Conservation (phyloP, 805 yeast species). For the Candida tallmaniae region DNA sequence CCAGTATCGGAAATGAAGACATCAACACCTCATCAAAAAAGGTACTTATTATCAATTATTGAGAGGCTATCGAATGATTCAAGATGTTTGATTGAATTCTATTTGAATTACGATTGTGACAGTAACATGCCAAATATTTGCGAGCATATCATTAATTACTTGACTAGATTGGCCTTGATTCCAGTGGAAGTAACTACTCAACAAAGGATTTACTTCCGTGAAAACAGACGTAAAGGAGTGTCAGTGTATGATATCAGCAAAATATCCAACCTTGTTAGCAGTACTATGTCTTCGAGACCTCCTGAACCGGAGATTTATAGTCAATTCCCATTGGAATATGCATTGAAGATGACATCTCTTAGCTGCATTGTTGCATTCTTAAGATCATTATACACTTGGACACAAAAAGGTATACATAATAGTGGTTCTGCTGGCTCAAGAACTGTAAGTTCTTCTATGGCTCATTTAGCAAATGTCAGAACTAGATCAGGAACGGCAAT, state of each 20-base stretch:
- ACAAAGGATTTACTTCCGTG: conserved; percentile 50
- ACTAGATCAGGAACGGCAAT: conserved; percentile 26
- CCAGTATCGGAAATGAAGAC: conserved; percentile 91
- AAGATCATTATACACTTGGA: conserved; percentile 81
- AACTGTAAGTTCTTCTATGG: conserved; percentile 1
- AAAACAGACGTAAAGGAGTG: conserved; percentile 46
- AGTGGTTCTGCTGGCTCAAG: conserved; percentile 4
- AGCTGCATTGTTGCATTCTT: conserved; percentile 78
- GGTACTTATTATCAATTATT: conserved; percentile 77
- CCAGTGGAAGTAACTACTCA: conserved; percentile 67
- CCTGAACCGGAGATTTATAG: conserved; percentile 53
- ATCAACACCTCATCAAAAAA: conserved; percentile 88
- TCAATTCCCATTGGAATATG: conserved; percentile 72
- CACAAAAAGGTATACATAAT: conserved; percentile 50
- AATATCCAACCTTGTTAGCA: conserved; percentile 72
- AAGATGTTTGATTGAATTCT: conserved; percentile 84
- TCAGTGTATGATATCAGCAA: conserved; percentile 71
- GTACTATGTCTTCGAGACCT: conserved; percentile 51
- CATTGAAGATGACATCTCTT: conserved; percentile 76
- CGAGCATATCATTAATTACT: conserved; percentile 74
- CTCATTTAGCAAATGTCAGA: conserved; percentile 14
- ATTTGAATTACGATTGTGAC: conserved; percentile 94
- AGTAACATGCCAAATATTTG: conserved; percentile 74
- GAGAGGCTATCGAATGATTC: conserved; percentile 85
- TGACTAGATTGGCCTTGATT: conserved; percentile 66